Evolutionary conservation across 306 rosid genomes (phyloP).

Genomic region (Neltuma alba): DNA sequence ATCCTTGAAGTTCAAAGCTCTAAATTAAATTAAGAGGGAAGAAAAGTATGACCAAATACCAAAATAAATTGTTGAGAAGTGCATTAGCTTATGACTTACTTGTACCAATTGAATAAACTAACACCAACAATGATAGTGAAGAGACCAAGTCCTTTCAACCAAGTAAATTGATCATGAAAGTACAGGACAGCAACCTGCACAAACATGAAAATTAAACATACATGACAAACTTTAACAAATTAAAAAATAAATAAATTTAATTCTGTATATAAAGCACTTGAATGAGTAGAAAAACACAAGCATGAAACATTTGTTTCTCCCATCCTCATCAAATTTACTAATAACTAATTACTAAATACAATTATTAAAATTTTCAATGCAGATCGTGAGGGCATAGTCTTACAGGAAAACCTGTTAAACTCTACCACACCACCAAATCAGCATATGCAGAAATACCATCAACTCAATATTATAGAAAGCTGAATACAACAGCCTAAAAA

Average conservation of each 20-base stretch:
- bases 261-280: not conserved
- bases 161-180: slow-evolving; percentile 85
- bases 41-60: not conserved
- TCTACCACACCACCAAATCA: no score
- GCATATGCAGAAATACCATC: no score
- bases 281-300: not conserved
- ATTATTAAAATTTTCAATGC: no score
- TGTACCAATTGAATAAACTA: slow-evolving; percentile 93
- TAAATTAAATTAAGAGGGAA: slow-evolving; percentile 1
- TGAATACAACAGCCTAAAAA: not conserved
- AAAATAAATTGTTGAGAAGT: slow-evolving; percentile 1
- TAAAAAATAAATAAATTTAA: not conserved
- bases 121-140: slow-evolving; percentile 84
- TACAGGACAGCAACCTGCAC: slow-evolving; percentile 91
- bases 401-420: no score
- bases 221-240: slow-evolving; percentile 4
- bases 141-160: slow-evolving; percentile 90
- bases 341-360: no score
- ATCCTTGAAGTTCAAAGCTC: slow-evolving; percentile 8
- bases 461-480: not conserved
- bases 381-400: no score
- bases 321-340: not conserved
- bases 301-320: no score
- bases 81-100: slow-evolving; percentile 61
- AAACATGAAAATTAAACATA: slow-evolving; percentile 15